A percentile compares a stretch with the other conserved stretches of the same genome.
Evolutionary conservation across 2,329 filamentous ascomycete species (phyloP).

Genomic region (Cercospora sesami): DNA sequence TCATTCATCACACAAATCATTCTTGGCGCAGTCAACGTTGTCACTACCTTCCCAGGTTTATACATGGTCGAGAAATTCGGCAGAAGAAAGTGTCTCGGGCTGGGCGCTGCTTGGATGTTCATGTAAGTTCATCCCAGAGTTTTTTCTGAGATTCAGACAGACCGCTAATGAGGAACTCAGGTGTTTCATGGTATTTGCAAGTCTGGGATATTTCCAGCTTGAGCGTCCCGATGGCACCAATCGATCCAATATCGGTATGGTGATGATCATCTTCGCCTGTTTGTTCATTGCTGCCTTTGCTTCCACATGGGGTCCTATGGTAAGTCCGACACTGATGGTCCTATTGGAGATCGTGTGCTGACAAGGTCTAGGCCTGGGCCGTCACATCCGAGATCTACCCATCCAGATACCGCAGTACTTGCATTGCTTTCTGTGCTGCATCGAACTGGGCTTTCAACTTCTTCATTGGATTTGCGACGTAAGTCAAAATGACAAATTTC

Average conservation of each 20-base stretch:
- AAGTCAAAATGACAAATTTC: not conserved
- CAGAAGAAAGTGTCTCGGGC: slow-evolving; percentile 47
- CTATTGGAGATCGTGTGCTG: slow-evolving; percentile 48
- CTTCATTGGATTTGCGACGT: slow-evolving; percentile 29
- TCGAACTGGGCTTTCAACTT: slow-evolving; percentile 57
- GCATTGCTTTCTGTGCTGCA: slow-evolving; percentile 59
- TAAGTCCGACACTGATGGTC: not conserved
- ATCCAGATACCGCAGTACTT: slow-evolving; percentile 52
- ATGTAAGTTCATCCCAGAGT: slow-evolving; percentile 24
- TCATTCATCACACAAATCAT: slow-evolving; percentile 46
- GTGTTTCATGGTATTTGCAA: slow-evolving; percentile 58
- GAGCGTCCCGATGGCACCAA: slow-evolving; percentile 26
- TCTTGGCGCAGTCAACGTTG: slow-evolving; percentile 47
- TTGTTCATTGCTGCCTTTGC: slow-evolving; percentile 66
- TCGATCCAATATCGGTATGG: slow-evolving; percentile 52
- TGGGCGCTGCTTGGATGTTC: slow-evolving; percentile 50
- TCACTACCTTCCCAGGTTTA: slow-evolving; percentile 47
- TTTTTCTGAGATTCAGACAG: not conserved
- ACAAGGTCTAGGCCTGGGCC: slow-evolving; percentile 55
- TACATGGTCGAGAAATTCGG: slow-evolving; percentile 51
- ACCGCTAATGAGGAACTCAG: not conserved
- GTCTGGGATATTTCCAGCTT: slow-evolving; percentile 46
- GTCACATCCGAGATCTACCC: slow-evolving; percentile 54
- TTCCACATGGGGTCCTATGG: slow-evolving; percentile 58
- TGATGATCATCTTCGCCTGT: slow-evolving; percentile 66